phyloP scores from a whole-genome alignment of 352 stramenopile species.

The Phytophthora fragariae region DNA sequence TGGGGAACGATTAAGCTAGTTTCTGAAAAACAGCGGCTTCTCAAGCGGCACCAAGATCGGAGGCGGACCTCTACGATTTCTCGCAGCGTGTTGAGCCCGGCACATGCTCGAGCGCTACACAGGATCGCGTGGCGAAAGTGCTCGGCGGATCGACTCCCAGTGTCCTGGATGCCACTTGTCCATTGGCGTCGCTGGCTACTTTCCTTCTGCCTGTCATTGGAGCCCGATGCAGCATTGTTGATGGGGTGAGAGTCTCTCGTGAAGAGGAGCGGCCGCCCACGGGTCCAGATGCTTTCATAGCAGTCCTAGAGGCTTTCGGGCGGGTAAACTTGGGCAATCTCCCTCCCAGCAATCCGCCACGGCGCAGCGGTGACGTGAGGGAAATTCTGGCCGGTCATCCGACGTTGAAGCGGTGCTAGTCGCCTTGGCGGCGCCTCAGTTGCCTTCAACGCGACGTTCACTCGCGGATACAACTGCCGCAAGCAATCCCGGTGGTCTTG shows the following conservation, averaged over 20 bases:
- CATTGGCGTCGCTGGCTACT: not conserved
- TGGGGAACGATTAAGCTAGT: slow-evolving; percentile 28
- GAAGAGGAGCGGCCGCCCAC: slow-evolving; percentile 12
- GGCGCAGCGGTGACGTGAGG: slow-evolving; percentile 2
- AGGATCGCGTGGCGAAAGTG: not conserved
- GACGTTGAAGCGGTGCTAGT: slow-evolving; percentile 22
- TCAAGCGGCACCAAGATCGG: not conserved
- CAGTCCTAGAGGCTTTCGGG: slow-evolving; percentile 12
- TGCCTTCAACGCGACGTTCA: slow-evolving; percentile 14
- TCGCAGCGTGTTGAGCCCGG: slow-evolving; percentile 36
- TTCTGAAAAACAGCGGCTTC: slow-evolving; percentile 33
- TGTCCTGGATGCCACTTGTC: not conserved
- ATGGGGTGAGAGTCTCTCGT: slow-evolving; percentile 18
- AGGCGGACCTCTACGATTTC: slow-evolving; percentile 32
- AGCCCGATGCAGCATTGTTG: not conserved
- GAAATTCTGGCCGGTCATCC: slow-evolving; percentile 8
- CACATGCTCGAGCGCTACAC: not conserved
- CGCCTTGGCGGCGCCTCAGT: not conserved
- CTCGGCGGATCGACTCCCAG: not conserved
- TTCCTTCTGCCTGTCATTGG: not conserved
- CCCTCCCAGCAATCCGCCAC: not conserved
- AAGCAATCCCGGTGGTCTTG: slow-evolving; percentile 15
- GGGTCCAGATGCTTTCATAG: slow-evolving; percentile 31
- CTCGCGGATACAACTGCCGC: not conserved
- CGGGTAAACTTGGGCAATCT: slow-evolving; percentile 8